Evolutionary conservation across 208 protist genomes (phyloP).

Genomic region (Tritrichomonas musculus): DNA sequence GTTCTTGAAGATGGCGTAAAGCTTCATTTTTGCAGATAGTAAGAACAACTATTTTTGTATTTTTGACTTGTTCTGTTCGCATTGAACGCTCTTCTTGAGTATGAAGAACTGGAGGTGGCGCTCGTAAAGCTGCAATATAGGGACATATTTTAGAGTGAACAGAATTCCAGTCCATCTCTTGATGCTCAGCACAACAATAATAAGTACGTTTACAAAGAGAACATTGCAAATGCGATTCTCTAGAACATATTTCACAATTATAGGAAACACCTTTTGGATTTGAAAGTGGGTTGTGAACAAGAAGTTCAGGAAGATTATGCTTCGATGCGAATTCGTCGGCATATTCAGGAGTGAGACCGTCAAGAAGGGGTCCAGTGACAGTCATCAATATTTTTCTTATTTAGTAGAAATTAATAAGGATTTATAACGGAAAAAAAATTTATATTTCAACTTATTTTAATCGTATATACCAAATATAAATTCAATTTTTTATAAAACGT

Average conservation of each 20-base stretch:
- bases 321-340: neutral
- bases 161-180: slow-evolving; percentile 39
- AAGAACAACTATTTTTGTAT: slow-evolving; percentile 34
- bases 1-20: slow-evolving; percentile 29
- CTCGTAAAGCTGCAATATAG: slow-evolving; percentile 32
- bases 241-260: slow-evolving; percentile 38
- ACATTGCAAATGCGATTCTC: slow-evolving; percentile 34
- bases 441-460: no score
- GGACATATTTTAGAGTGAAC: slow-evolving; percentile 38
- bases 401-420: no score
- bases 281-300: slow-evolving; percentile 32
- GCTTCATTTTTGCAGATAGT: slow-evolving; percentile 33
- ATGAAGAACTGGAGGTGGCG: slow-evolving; percentile 32
- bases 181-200: slow-evolving; percentile 41
- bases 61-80: neutral
- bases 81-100: slow-evolving; percentile 36
- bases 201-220: slow-evolving; percentile 37
- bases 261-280: slow-evolving; percentile 37
- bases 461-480: no score
- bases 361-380: neutral
- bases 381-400: neutral
- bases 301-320: neutral
- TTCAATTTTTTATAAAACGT: no score
- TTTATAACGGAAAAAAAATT: no score
- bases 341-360: slow-evolving; percentile 24